Evolutionary conservation across 176 grass and related monocot genomes (phyloP), one percentile per base, ranked within the genome.

Genomic region (Oryza glaberrima): DNA sequence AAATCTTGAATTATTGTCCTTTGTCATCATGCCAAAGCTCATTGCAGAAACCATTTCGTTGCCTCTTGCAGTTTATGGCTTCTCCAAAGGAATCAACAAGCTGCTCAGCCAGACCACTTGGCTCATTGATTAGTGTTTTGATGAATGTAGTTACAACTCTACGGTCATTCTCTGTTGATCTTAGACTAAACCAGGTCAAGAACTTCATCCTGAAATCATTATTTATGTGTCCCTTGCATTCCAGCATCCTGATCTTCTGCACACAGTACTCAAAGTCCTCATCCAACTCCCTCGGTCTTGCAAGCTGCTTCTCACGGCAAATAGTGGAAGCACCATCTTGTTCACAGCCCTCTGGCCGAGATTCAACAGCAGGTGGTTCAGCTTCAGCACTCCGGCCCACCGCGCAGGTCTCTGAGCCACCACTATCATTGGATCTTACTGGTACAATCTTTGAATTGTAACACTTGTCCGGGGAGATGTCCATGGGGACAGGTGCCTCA

Each of bases 181-280:
- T 90, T 58, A 98, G 69, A 80, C 95, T 98, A 75, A 90, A 84
- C 92, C 95, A 95, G 58, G 95, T 98, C 64, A 98, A 90, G 83
- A 98, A 98, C 69, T 94, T 98, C 87, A 91, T 89, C 83, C 95
- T 90, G 79, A 98, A 98, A 79, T 85, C 69, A 45, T 88, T 86
- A n/a, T 91, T 85, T 68, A 98, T 91, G 75, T 93, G 86, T 2
- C 93, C 91, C 34, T 85, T 41, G 40, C 92, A 95, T 73, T 98
- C 95, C 77, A 98, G 61, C 85, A 75, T 86, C 68, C 95, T 67
- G 71, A 98, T 86, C 81, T 90, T 91, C 87, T 90, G 94, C 70
- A 98, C 91, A 43, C 95, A 98, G n/a, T 95, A 89, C 76, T 98
- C 95, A 20, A 91, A 98, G 75, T 92, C 88, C 22, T 83, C 85